Percentiles rank a stretch among this genome's conserved stretches.
These are phyloP conservation scores for Venturia carpophila DNA, from an alignment of 2,329 filamentous ascomycete species.

Conservation along the genomic window DNA sequence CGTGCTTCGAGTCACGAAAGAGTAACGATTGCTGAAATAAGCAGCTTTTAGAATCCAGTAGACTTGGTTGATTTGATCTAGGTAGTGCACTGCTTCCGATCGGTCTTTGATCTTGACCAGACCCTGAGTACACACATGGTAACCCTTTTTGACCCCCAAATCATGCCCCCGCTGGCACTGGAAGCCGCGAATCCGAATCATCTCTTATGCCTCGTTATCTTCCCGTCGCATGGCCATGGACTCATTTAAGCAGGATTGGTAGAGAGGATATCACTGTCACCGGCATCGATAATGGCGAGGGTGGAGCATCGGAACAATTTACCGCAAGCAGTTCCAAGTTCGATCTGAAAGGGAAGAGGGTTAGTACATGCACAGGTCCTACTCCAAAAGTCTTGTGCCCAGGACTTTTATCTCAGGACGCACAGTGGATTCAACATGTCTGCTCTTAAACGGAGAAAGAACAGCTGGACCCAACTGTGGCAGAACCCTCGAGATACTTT, in stretches of 20 bases:
- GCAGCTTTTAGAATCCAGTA: background rate
- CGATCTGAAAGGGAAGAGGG: slow-evolving; percentile 61
- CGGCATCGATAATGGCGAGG: slow-evolving; percentile 94
- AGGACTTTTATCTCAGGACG: slow-evolving; percentile 85
- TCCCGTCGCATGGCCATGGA: background rate
- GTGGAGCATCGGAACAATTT: slow-evolving; percentile 98
- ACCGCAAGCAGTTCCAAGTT: slow-evolving; percentile 92
- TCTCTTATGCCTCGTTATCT: background rate
- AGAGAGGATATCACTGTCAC: slow-evolving; percentile 92
- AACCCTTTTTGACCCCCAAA: background rate
- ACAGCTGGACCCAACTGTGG: slow-evolving; percentile 25
- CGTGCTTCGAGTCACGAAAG: background rate
- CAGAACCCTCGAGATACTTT: slow-evolving; percentile 34
- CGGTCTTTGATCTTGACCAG: background rate
- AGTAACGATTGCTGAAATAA: background rate
- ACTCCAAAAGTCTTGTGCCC: slow-evolving; percentile 68
- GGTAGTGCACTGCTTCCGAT: background rate
- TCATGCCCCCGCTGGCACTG: slow-evolving; percentile 15
- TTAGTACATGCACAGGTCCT: slow-evolving; percentile 55
- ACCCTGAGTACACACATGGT: background rate
- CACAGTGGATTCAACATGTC: background rate
- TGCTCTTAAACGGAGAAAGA: background rate
- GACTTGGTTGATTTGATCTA: background rate
- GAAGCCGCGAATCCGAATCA: slow-evolving; percentile 8
- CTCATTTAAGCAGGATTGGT: slow-evolving; percentile 47